These are phyloP conservation scores for Rosellinia necatrix DNA, from an alignment of 2,329 filamentous ascomycete genomes.

Conservation along the genomic window DNA sequence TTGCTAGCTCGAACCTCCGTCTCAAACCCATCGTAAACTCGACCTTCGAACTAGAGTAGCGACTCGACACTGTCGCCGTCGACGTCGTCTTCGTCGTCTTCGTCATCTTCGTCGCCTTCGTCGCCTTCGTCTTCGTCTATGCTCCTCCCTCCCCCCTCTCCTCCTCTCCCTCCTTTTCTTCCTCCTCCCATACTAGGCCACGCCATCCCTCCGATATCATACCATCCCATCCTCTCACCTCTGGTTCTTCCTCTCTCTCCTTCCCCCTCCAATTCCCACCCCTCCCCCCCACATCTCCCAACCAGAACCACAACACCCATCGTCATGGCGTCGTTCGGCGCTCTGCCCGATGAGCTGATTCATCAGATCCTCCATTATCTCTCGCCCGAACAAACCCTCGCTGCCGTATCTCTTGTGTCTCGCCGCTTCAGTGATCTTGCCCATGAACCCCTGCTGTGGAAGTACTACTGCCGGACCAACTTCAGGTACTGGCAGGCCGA, in stretches of 20 bases:
- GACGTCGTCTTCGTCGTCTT: not conserved
- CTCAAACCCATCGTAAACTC: too few relatives aligned
- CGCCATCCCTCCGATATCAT: too few relatives aligned
- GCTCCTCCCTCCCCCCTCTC: not conserved
- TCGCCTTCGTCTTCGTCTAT: not conserved
- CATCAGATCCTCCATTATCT: constrained; percentile 72
- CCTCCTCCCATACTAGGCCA: too few relatives aligned
- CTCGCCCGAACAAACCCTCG: constrained; percentile 60
- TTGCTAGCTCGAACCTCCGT: too few relatives aligned
- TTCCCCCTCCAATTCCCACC: not conserved
- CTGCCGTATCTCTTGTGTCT: constrained; percentile 58
- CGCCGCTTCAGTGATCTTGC: constrained; percentile 68
- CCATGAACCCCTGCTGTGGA: constrained; percentile 79
- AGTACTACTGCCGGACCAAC: constrained; percentile 67
- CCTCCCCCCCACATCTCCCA: not conserved
- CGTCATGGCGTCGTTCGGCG: constrained; percentile 45
- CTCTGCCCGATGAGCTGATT: constrained; percentile 83
- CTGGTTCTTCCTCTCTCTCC: not conserved
- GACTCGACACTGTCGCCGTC: not conserved
- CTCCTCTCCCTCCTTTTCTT: not conserved
- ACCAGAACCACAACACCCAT: not conserved
- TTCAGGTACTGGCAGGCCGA: constrained; percentile 77
- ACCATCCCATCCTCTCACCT: too few relatives aligned
- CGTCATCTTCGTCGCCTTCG: not conserved
- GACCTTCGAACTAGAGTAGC: too few relatives aligned